Evolutionary conservation across 1,284 basidiomycete species (phyloP), one percentile per base, ranked within the genome.

Genomic region (Golubevia pallescens): DNA sequence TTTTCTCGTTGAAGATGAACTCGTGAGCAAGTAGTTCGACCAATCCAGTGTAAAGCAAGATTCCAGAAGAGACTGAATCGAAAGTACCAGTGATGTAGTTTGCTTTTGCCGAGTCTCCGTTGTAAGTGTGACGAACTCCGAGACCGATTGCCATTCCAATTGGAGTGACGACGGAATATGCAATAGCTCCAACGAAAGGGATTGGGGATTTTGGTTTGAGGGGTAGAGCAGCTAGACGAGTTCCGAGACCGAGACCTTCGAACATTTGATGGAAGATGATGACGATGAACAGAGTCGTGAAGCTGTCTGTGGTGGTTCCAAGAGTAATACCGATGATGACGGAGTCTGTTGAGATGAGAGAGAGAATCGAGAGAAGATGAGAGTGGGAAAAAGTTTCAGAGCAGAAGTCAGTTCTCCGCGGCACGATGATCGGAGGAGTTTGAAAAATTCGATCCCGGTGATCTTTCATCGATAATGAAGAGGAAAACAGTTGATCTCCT

Each of bases 1-100:
- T 81, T 67, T 74, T 71, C 23, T 68, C 62, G 68, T 82, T 84
- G 71, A 86, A 86, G 69, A 86, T 84, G 70, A 86, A 84, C 69
- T 85, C 80, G 78, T 85, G 84, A 0, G 80, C 79, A 23, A 85
- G 71, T 63, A 77, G 62, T 68, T 78, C 80, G 57, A 85, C 77
- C 32, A 81, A 59, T 70, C 86, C 77, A 20, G 85, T 75, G 77
- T 86, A 77, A 62, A 85, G 70, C n/a, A 86, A 64, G 65, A 85
- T 84, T 61, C 82, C 82, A 0, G 78, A 75, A 52, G 75, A 78
- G 67, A 83, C 57, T 14, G 78, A 67, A 67, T 81, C 82, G 61
- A 86, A 78, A 21, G 70, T 75, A 60, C 84, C 84, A 0, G 76
- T 80, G 24, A 80, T 74, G 64, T 80, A 81, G 66, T 73, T 77